Evolutionary conservation across 2,329 filamentous ascomycete species (phyloP).

Genomic region (Claviceps sp.): DNA sequence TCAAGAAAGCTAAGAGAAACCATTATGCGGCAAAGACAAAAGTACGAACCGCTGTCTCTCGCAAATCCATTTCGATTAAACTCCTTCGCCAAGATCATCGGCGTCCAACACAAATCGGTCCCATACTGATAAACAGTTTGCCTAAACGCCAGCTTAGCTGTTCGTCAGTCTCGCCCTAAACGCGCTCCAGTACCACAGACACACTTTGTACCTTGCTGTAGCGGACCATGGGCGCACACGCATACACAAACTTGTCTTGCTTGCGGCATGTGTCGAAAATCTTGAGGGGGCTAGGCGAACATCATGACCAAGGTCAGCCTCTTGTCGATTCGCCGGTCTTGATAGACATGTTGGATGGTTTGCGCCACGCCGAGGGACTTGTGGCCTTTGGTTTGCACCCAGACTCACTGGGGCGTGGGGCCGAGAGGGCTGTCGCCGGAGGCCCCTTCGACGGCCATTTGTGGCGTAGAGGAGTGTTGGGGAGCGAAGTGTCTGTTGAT

Average conservation of each 20-base stretch:
- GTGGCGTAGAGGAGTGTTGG: no score
- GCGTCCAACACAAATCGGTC: slow-evolving; percentile 56
- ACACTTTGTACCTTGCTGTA: slow-evolving; percentile 38
- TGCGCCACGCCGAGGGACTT: no score
- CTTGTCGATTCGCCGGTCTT: no score
- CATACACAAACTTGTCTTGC: slow-evolving; percentile 40
- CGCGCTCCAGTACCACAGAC: no score
- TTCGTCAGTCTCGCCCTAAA: slow-evolving; percentile 1
- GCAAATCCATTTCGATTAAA: slow-evolving; percentile 50
- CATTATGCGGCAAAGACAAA: neutral
- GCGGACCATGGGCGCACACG: slow-evolving; percentile 55
- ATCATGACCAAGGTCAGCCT: no score
- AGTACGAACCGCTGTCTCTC: slow-evolving; percentile 40
- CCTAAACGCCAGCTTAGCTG: slow-evolving; percentile 48
- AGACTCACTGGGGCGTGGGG: slow-evolving; percentile 6
- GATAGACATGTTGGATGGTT: no score
- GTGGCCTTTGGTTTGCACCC: no score
- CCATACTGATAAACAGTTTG: slow-evolving; percentile 52
- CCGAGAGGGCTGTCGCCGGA: neutral
- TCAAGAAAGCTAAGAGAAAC: no score
- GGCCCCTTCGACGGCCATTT: slow-evolving; percentile 2
- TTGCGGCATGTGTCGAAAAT: slow-evolving; percentile 42
- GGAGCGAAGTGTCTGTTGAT: neutral
- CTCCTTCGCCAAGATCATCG: slow-evolving; percentile 58
- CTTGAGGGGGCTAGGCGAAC: slow-evolving; percentile 35